Evolutionary conservation across 345 rosid genomes (phyloP), one percentile per base, ranked within the genome.

Genomic region (Conringia planisiliqua): DNA sequence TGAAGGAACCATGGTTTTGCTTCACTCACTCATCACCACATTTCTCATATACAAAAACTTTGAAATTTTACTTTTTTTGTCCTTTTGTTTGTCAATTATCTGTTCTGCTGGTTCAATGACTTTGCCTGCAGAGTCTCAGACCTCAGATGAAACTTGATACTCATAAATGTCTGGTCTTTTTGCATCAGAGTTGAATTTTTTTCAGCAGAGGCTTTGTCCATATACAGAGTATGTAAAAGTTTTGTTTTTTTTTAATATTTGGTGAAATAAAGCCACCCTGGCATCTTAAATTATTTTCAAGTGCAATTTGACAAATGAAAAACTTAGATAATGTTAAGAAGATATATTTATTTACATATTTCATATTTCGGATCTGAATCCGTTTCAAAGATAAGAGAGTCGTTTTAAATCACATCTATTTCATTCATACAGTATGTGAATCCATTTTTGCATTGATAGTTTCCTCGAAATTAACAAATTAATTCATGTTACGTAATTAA

Each of bases 11-110:
- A 58, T 65, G 16, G 44, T 71, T 77, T 38, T 7, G 10, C 30
- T 33, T 73, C 71, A 7, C 70, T 63, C 71, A 43, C 65, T 76
- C 64, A 51, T 69, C 56, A 50, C 51, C 29, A 68, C 40, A 42
- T 9, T 16, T 62, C 14, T 68, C 35, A 48, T 10, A 18, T 67
- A 18, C 9, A 10, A 27, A 51, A 42, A n/a, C n/a, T 24, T 68
- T 29, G 10, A 36, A 48, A 18, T 6, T 1, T 66, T 51, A n/a
- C 4, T 32, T 10, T 9, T 76, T 66, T 77, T 65, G 80, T 71
- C 76, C 48, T 77, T 65, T 57, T 38, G 75, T 76, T 76, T 70
- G 71, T 76, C 54, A 76, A 70, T 62, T 76, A 66, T 63, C 54
- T 77, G 61, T 36, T 63, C 54, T 70, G 71, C 66, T 55, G 20